Evolutionary conservation across 805 yeast genomes (phyloP).

Genomic region (Pichia paraexigua): DNA sequence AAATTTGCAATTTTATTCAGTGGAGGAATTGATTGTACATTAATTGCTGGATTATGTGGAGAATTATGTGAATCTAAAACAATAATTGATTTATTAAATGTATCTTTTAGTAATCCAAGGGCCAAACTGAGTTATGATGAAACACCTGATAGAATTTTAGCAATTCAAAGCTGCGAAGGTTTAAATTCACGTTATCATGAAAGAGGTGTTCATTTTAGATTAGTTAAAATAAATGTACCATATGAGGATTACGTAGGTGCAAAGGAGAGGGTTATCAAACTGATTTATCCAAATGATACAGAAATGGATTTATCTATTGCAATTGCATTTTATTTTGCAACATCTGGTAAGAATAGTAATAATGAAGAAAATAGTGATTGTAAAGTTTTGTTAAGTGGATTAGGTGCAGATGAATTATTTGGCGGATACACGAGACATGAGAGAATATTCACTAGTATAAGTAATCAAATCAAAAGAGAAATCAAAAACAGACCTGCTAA

Average conservation of each 20-base stretch:
- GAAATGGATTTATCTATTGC: conserved; percentile 97
- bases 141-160: conserved; percentile 84
- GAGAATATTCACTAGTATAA: conserved; percentile 33
- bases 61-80: conserved; percentile 23
- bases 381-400: conserved; percentile 76
- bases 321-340: conserved; percentile 89
- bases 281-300: conserved; percentile 79
- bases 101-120: conserved; percentile 87
- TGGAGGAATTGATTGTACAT: conserved; percentile 92
- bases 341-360: conserved; percentile 43
- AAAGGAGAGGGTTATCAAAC: conserved; percentile 42
- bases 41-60: conserved; percentile 53
- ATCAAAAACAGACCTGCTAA: conserved; percentile 16
- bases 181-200: conserved; percentile 38
- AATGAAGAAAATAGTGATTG: conserved; percentile 35
- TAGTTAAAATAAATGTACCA: conserved; percentile 67
- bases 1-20: conserved; percentile 67
- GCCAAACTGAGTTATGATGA: conserved; percentile 48
- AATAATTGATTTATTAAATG: conserved; percentile 75
- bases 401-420: conserved; percentile 95
- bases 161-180: conserved; percentile 50
- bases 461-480: conserved; percentile 19
- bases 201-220: conserved; percentile 28
- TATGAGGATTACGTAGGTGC: conserved; percentile 55
- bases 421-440: conserved; percentile 93